Conservation (phyloP, 2,329 filamentous ascomycete genomes). For the Nemania bipapillata region DNA sequence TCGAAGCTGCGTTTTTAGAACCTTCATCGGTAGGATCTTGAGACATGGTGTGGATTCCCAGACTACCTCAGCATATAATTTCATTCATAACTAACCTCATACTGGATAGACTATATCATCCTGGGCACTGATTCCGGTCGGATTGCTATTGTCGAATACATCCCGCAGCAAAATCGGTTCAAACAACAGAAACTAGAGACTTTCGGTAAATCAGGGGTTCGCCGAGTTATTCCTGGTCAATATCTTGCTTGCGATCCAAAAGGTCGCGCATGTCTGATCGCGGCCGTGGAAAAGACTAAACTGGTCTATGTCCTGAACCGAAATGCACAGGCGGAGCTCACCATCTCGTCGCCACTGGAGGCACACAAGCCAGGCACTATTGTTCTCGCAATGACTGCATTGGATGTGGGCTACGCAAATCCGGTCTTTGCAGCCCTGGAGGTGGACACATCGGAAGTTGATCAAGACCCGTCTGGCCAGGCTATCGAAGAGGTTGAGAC, state of each 20-base stretch:
- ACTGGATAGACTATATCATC: constrained; percentile 85
- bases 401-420: constrained; percentile 97
- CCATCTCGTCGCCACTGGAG: constrained; percentile 95
- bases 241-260: constrained; percentile 96
- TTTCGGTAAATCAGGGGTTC: constrained; percentile 95
- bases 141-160: constrained; percentile 92
- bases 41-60: constrained; percentile 44
- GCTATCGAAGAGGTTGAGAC: constrained; percentile 87
- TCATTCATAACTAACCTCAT: constrained; percentile 41
- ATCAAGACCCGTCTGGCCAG: constrained; percentile 88
- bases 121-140: constrained; percentile 95
- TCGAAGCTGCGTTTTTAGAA: constrained; percentile 69
- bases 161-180: constrained; percentile 86
- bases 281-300: constrained; percentile 98
- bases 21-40: constrained; percentile 42
- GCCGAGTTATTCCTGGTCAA: constrained; percentile 92
- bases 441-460: constrained; percentile 89
- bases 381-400: constrained; percentile 84
- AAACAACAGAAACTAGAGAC: constrained; percentile 93
- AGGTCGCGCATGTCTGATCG: constrained; percentile 92
- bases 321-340: constrained; percentile 91
- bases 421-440: constrained; percentile 96
- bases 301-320: constrained; percentile 98
- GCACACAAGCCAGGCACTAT: constrained; percentile 93
- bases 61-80: constrained; percentile 28